Evolutionary conservation across 306 rosid species (phyloP).

Genomic region (Pueraria montana): DNA sequence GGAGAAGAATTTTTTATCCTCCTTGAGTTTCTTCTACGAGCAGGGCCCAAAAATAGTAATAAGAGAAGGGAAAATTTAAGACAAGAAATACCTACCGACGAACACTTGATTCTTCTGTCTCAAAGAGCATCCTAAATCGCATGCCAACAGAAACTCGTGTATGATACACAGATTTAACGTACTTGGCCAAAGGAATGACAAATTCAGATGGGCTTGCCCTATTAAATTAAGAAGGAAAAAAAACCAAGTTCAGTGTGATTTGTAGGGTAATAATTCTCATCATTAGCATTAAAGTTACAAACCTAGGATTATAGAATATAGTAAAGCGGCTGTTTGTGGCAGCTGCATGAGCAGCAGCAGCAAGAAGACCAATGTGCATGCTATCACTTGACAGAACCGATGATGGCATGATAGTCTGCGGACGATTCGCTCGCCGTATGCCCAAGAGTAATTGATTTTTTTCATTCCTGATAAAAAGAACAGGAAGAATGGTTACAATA

Average conservation of each 20-base stretch:
- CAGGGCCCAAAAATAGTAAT: too few relatives aligned
- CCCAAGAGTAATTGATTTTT: constrained; percentile 74
- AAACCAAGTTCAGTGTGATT: constrained; percentile 13
- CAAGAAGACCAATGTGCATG: constrained; percentile 90
- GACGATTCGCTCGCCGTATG: constrained; percentile 75
- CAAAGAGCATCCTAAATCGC: constrained; percentile 87
- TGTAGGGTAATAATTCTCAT: constrained; percentile 9
- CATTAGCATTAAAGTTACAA: constrained; percentile 36
- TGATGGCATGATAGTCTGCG: constrained; percentile 80
- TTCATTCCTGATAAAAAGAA: constrained; percentile 63
- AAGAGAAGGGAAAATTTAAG: neutral
- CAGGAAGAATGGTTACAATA: neutral
- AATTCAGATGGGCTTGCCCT: constrained; percentile 84
- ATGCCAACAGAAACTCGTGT: constrained; percentile 81
- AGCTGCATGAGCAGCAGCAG: constrained; percentile 87
- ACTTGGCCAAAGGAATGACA: constrained; percentile 80
- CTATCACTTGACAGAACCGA: constrained; percentile 84
- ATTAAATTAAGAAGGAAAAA: neutral
- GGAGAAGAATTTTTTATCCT: neutral
- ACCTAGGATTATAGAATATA: constrained; percentile 75
- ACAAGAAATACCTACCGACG: constrained; percentile 60
- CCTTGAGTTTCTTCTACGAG: too few relatives aligned
- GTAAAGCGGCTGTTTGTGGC: constrained; percentile 80
- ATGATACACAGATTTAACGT: constrained; percentile 75
- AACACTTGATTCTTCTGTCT: constrained; percentile 86